Conservation (phyloP, 139 green algal species). For the Coelastrella sp. region DNA sequence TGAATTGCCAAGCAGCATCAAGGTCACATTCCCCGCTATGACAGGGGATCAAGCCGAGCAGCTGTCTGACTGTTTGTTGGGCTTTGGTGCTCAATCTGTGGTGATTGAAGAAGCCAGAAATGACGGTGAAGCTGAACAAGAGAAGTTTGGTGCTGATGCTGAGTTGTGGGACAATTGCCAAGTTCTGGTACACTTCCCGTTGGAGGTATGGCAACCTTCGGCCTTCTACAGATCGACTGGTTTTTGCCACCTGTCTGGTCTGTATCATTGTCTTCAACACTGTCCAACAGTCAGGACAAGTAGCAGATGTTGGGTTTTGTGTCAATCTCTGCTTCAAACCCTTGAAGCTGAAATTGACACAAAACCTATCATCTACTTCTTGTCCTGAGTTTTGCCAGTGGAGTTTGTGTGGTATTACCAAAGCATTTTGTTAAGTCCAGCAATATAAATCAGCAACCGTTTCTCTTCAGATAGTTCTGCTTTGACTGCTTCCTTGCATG, state of each 20-base stretch:
- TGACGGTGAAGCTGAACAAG: conserved; percentile 17
- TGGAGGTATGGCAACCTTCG: conserved; percentile 52
- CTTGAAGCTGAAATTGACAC: no score
- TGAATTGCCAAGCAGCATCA: conserved; percentile 50
- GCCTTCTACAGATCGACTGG: neutral
- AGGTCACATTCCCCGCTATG: conserved; percentile 51
- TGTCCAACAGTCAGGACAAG: no score
- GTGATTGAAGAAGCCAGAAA: conserved; percentile 40
- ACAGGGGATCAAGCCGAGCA: conserved; percentile 59
- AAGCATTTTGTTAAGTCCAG: no score
- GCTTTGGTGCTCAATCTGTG: conserved; percentile 71
- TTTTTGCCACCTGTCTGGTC: neutral
- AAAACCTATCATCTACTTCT: no score
- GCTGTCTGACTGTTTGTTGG: conserved; percentile 73
- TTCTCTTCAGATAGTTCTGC: no score
- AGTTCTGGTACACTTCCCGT: conserved; percentile 70
- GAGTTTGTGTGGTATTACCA: no score
- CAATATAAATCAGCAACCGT: no score
- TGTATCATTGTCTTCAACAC: no score
- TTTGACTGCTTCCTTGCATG: no score
- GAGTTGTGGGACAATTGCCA: conserved; percentile 72
- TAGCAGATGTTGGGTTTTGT: no score
- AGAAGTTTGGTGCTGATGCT: conserved; percentile 38
- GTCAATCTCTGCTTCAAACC: no score
- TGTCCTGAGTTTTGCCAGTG: no score